Evolutionary conservation across 176 grass and related monocot genomes (phyloP), one percentile per base, ranked within the genome.

Genomic region (Oryza coarctata): DNA sequence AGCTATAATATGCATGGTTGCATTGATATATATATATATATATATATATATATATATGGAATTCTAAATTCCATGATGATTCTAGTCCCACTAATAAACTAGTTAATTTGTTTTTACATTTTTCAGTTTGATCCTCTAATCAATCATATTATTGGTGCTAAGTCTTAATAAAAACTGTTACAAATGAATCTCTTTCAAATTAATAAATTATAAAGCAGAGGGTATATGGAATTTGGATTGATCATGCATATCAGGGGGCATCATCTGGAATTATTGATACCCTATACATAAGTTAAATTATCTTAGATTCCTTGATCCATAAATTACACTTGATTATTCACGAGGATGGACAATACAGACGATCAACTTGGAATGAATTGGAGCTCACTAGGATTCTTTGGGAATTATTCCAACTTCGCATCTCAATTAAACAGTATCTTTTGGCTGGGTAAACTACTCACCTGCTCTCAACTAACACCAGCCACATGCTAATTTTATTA

Each of bases 321-420:
- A 77, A 12, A 13, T 52, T 52, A 67, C 17, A 33, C 18, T 79
- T 34, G 77, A 3, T 9, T 52, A 52, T 25, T 81, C n/a, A 9
- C 45, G 32, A 71, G 9, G 32, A 3, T 81, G 49, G 17, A 43
- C n/a, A 23, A 61, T 71, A 20, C 82, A 60, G 25, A 77, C 3
- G 45, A 36, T 60, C 49, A 45, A 78, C 65, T 61, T 78, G 74
- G 83, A 78, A 63, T 71, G 64, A 85, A 50, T 78, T 77, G 65
- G 63, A 28, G 50, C 55, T 87, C 80, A 87, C 52, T 87, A 63
- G 65, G 86, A 78, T 87, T 77, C 86, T 71, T 82, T 82, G 10
- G 31, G 55, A 87, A 71, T 71, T 77, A 28, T 64, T 72, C 13
- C 41, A 75, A 3, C 45, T 68, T 75, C 36, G 69, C 43, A 74